Conservation (phyloP, 441 rosid species). For the Sinapis alba region DNA sequence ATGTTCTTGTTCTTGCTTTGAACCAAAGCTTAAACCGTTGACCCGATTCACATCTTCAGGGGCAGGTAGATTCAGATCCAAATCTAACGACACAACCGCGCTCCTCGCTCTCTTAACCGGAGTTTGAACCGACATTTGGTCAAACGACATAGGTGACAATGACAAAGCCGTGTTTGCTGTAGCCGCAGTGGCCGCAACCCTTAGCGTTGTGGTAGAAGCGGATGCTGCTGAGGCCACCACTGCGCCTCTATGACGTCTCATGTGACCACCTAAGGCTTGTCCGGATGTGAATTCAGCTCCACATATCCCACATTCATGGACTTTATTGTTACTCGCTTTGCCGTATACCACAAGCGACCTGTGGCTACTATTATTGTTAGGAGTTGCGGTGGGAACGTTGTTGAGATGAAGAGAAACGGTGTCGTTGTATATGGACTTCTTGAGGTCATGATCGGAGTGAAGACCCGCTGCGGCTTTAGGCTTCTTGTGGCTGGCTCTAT, state of each 20-base stretch:
- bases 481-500: conserved; percentile 93
- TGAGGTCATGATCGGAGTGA: conserved; percentile 48
- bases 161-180: conserved; percentile 47
- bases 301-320: conserved; percentile 90
- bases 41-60: conserved; percentile 69
- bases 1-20: conserved; percentile 55
- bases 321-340: conserved; percentile 45
- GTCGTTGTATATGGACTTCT: conserved; percentile 48
- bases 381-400: conserved; percentile 48
- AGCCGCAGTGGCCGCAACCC: conserved; percentile 19
- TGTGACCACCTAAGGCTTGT: conserved; percentile 94
- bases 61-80: conserved; percentile 97
- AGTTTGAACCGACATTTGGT: conserved; percentile 39
- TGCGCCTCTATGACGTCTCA: conserved; percentile 82
- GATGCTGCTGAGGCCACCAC: conserved; percentile 33
- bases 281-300: conserved; percentile 90
- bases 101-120: conserved; percentile 52
- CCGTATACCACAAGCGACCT: conserved; percentile 36
- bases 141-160: conserved; percentile 47
- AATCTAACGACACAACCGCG: conserved; percentile 60
- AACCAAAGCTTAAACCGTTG: conserved; percentile 52
- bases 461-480: conserved; percentile 45
- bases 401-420: conserved; percentile 39
- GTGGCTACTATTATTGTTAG: conserved; percentile 42
- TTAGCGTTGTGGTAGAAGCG: conserved; percentile 18